Conservation (phyloP, 176 grass and related monocot genomes). For the Aegilops speltoides region DNA sequence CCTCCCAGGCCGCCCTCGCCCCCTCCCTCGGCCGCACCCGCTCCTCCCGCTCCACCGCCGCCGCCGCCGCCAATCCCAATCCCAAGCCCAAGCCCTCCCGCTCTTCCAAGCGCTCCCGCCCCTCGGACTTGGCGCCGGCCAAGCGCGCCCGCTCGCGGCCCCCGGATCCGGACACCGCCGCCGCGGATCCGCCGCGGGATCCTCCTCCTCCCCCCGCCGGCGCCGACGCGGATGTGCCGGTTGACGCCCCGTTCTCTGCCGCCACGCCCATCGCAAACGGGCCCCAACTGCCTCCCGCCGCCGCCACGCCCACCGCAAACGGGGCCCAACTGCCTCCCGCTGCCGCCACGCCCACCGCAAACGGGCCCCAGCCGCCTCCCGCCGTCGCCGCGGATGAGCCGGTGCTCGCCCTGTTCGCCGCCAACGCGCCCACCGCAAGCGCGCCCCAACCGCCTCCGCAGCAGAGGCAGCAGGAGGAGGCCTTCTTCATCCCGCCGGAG, state of each 20-base stretch:
- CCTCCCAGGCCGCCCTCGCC: slow-evolving; percentile 57
- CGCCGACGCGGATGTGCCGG: background rate
- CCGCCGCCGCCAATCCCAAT: too few relatives aligned
- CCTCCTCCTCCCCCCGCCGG: background rate
- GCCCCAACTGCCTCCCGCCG: background rate
- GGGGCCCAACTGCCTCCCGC: background rate
- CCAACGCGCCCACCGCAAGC: background rate
- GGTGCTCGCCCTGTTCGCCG: slow-evolving; percentile 20
- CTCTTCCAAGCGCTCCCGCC: slow-evolving; percentile 9
- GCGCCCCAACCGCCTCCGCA: background rate
- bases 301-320: background rate
- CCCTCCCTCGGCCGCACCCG: slow-evolving; percentile 74
- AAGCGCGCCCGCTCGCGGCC: background rate
- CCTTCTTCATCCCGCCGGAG: slow-evolving; percentile 31
- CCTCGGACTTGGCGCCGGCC: background rate
- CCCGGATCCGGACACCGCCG: background rate
- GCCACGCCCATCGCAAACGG: too few relatives aligned
- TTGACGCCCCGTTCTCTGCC: too few relatives aligned
- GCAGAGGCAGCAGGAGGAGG: background rate
- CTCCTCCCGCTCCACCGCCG: slow-evolving; percentile 18
- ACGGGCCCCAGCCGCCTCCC: background rate
- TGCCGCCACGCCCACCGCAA: background rate
- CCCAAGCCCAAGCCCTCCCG: background rate
- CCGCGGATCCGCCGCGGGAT: background rate
- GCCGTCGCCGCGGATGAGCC: background rate